These are phyloP conservation scores for Fragilaria crotonensis DNA, from an alignment of 108 stramenopile species.

Conservation along the genomic window DNA sequence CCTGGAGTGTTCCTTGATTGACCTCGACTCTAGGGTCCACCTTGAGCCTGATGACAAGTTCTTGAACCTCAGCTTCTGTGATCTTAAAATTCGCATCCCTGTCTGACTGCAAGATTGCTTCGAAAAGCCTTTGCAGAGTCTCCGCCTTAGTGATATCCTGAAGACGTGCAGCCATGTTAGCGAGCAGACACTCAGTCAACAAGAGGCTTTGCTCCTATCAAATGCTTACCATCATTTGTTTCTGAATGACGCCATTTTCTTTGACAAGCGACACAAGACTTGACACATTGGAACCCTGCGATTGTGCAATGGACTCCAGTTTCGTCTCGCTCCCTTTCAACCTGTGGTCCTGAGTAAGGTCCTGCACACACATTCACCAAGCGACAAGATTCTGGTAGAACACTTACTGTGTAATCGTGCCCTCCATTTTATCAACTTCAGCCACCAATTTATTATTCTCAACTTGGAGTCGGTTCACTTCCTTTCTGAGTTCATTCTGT, in stretches of 20 bases:
- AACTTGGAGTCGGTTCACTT: constrained; percentile 7
- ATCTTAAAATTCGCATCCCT: not conserved
- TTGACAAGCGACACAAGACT: constrained; percentile 1
- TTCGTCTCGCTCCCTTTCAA: constrained; percentile 1
- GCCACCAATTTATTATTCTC: not conserved
- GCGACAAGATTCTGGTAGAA: not conserved
- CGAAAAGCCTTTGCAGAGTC: not conserved
- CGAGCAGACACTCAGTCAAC: not conserved
- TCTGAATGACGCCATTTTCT: constrained; percentile 2
- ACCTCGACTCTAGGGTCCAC: not conserved
- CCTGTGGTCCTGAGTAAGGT: not conserved
- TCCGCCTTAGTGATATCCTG: not conserved
- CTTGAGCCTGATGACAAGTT: not conserved
- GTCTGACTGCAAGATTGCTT: not conserved
- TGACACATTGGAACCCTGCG: not conserved
- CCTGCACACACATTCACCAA: not conserved
- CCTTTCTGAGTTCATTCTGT: constrained; percentile 1
- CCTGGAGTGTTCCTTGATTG: not conserved
- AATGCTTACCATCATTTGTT: not conserved
- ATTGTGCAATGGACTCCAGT: not conserved
- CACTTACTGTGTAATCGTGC: not conserved
- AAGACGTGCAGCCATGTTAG: not conserved
- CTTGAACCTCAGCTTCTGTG: not conserved
- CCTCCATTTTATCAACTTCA: not conserved
- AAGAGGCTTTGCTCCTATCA: not conserved